A percentile compares a stretch with the other conserved stretches of the same genome.
These are phyloP conservation scores for Porogramme epimiltina DNA, from an alignment of 1,284 basidiomycete genomes.

Conservation along the genomic window DNA sequence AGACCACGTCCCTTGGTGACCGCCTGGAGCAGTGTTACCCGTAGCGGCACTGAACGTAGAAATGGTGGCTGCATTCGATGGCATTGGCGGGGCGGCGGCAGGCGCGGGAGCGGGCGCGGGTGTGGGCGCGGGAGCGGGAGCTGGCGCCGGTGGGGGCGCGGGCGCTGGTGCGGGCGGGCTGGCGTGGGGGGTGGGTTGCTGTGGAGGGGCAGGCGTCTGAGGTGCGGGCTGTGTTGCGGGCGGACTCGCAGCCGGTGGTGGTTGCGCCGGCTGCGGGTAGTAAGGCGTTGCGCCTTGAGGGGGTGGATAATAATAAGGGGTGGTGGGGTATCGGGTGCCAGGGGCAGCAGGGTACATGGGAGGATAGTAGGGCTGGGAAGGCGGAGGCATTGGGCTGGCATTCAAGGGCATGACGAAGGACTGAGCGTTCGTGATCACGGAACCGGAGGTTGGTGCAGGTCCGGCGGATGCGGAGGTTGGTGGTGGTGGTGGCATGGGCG, in stretches of 20 bases:
- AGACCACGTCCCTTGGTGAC: slow-evolving; percentile 73
- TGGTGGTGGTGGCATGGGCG: slow-evolving; percentile 28
- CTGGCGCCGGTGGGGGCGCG: slow-evolving; percentile 13
- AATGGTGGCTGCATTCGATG: slow-evolving; percentile 35
- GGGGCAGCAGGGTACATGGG: slow-evolving; percentile 39
- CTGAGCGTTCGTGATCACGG: slow-evolving; percentile 66
- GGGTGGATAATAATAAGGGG: slow-evolving; percentile 57
- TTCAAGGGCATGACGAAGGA: slow-evolving; percentile 70
- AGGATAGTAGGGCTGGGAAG: slow-evolving; percentile 45
- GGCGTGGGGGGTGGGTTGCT: slow-evolving; percentile 23
- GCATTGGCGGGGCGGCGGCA: slow-evolving; percentile 14
- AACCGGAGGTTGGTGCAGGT: slow-evolving; percentile 26
- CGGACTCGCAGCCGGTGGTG: slow-evolving; percentile 18
- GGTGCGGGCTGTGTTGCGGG: slow-evolving; percentile 12
- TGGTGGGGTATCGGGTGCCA: slow-evolving; percentile 52
- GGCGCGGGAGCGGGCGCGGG: background rate
- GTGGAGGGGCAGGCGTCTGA: slow-evolving; percentile 22
- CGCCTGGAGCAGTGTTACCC: slow-evolving; percentile 41
- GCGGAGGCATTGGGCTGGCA: slow-evolving; percentile 31
- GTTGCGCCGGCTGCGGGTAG: slow-evolving; percentile 33
- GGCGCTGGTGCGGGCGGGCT: slow-evolving; percentile 22
- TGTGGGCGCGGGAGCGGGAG: slow-evolving; percentile 11
- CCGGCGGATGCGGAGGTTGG: slow-evolving; percentile 26
- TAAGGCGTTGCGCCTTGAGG: slow-evolving; percentile 36
- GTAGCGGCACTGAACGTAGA: slow-evolving; percentile 38